Base-by-base conservation (phyloP, 148 eudicot genomes). In the Beta vulgaris region DNA sequence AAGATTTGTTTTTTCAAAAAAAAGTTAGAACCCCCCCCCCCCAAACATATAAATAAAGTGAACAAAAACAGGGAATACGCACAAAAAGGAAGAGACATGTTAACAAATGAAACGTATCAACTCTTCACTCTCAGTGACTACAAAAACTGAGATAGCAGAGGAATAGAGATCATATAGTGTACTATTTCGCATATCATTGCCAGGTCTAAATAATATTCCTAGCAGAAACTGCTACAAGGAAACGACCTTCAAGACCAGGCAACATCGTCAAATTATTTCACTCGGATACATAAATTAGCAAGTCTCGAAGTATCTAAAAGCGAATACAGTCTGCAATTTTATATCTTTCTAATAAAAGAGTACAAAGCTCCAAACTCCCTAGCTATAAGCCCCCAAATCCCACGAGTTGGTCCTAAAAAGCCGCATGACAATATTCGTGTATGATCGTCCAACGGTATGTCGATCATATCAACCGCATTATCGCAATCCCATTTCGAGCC, bases 381-480 rank as follows among this genome's bases (percentile, higher is more conserved):
- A 61, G 63, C 57, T 29, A 70, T 53, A 32, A 51, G 55, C 59
- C 69, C 40, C 72, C 35, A 1, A n/a, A 75, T 61, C 49, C 59
- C 79, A 43, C 72, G 46, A 76, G 65, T 69, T 73, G 76, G 68
- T 75, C 80, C 85, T 87, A 83, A 76, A 26, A 84, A 62, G 70
- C 78, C 9, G 46, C 73, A 29, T 43, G 25, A 69, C 48, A 32
- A 65, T 72, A 76, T 21, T 51, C 49, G 67, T 9, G 77, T 60
- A 23, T 73, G 54, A 66, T 77, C 78, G 80, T 44, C 57, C 76
- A 69, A 76, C 72, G 60, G 71, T 78, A 71, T 76, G 72, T 67
- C 57, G 18, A 74, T 76, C 23, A 80, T 66, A 80, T 73, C 77
- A 46, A 71, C 76, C 79, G 77, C 84, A 54, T 43, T 74, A 81